Percentiles rank a stretch among this genome's conserved stretches.
These are phyloP conservation scores for Gracilaria gracilis DNA, from an alignment of 23 red algal genomes.

Conservation along the genomic window DNA sequence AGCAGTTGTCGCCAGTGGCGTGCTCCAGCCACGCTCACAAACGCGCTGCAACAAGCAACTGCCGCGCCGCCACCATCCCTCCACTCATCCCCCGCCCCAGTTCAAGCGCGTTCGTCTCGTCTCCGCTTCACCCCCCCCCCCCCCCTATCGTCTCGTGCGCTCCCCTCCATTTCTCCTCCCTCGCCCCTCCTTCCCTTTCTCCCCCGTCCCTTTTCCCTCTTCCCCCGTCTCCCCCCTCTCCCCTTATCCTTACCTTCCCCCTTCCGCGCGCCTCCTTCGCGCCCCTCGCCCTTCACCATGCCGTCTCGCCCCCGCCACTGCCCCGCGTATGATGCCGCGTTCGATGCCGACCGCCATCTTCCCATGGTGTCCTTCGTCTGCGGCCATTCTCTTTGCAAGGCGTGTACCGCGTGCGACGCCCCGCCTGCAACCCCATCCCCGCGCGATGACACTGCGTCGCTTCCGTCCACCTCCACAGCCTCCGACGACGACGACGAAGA, in stretches of 20 bases:
- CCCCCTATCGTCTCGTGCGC: too few relatives aligned
- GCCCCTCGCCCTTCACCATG: neutral
- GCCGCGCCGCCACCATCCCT: slow-evolving; percentile 4
- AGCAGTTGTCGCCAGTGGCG: neutral
- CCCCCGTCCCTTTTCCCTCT: neutral
- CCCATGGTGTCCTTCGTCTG: slow-evolving; percentile 81
- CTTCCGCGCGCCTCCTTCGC: neutral
- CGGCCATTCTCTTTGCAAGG: slow-evolving; percentile 68
- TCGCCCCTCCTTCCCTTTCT: neutral
- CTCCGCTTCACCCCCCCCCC: neutral
- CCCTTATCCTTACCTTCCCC: neutral
- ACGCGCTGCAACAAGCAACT: slow-evolving; percentile 8
- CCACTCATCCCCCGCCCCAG: neutral
- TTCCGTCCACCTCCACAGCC: slow-evolving; percentile 41
- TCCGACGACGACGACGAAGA: slow-evolving; percentile 43
- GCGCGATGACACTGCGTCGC: slow-evolving; percentile 18
- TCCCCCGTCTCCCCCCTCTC: too few relatives aligned
- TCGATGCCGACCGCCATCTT: slow-evolving; percentile 37
- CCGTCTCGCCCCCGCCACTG: slow-evolving; percentile 44
- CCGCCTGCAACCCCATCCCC: neutral
- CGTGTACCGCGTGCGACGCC: slow-evolving; percentile 17
- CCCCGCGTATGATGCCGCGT: slow-evolving; percentile 31
- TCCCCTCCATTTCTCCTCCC: too few relatives aligned
- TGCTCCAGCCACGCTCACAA: neutral
- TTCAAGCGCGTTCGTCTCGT: neutral